These are phyloP conservation scores for Mortierella sp. DNA, from an alignment of 371 early-diverging fungal species.

Conservation along the genomic window DNA sequence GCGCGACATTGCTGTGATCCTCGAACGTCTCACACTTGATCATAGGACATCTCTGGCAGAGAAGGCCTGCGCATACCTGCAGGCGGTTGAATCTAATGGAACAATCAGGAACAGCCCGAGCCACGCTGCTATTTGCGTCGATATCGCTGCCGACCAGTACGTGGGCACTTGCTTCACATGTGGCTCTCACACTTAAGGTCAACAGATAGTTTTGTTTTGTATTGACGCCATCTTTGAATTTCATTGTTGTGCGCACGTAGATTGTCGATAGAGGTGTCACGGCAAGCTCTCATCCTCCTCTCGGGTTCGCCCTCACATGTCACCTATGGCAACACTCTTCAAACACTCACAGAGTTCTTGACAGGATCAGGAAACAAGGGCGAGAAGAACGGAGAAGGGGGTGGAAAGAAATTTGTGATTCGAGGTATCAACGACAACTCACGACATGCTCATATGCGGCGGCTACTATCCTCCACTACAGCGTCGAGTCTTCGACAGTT, in stretches of 20 bases:
- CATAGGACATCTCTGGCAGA: constrained; percentile 53
- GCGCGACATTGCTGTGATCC: constrained; percentile 45
- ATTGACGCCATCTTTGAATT: not conserved
- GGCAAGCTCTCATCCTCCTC: constrained; percentile 37
- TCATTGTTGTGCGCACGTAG: not conserved
- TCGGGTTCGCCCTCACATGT: constrained; percentile 33
- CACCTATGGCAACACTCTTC: constrained; percentile 31
- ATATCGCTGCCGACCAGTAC: constrained; percentile 54
- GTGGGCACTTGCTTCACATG: not conserved
- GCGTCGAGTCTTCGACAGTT: constrained; percentile 39
- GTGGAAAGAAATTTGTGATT: not conserved
- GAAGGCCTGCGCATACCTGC: constrained; percentile 48
- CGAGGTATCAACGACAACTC: not conserved
- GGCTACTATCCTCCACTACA: constrained; percentile 11
- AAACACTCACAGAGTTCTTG: constrained; percentile 29
- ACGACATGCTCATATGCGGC: constrained; percentile 20
- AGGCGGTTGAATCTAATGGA: constrained; percentile 47
- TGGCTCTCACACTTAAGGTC: too few species aligned
- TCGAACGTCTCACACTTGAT: constrained; percentile 48
- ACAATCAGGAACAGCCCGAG: constrained; percentile 45
- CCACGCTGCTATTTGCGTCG: constrained; percentile 56
- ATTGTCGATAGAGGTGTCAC: constrained; percentile 42
- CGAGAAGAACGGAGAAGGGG: not conserved
- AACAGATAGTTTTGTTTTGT: not conserved
- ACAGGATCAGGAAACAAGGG: constrained; percentile 17